Evolutionary conservation across 148 eudicot genomes (phyloP).

Genomic region (Drosera capensis): DNA sequence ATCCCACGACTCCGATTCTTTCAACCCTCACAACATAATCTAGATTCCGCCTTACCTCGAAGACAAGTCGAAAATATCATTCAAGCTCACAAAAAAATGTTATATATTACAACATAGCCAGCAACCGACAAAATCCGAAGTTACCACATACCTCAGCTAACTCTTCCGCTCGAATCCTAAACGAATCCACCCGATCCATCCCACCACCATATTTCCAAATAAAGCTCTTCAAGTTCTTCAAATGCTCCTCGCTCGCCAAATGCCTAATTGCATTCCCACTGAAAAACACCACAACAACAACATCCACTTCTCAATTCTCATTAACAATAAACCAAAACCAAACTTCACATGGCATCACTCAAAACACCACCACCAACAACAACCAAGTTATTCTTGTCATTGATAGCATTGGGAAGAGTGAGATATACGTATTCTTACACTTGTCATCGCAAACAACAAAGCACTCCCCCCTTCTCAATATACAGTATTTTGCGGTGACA

Average conservation of each 20-base stretch:
- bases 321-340: constrained; percentile 1
- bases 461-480: too few species aligned
- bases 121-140: background rate
- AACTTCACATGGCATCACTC: too few species aligned
- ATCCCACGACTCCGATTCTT: too few species aligned
- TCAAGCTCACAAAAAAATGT: background rate
- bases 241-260: constrained; percentile 60
- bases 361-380: too few species aligned
- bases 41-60: too few species aligned
- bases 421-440: too few species aligned
- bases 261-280: constrained; percentile 71
- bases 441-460: too few species aligned
- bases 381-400: too few species aligned
- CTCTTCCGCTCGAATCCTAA: constrained; percentile 41
- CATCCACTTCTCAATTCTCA: background rate
- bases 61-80: too few species aligned
- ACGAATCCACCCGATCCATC: constrained; percentile 47
- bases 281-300: constrained; percentile 8
- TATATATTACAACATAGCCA: background rate
- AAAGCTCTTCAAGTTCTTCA: constrained; percentile 71
- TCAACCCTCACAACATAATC: too few species aligned
- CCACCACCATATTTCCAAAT: constrained; percentile 80
- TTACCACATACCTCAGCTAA: constrained; percentile 40
- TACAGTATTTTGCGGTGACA: too few species aligned
- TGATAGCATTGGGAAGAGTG: too few species aligned